Evolutionary conservation across 2,329 filamentous ascomycete species (phyloP).

Genomic region (Diaporthe citrichinensis): DNA sequence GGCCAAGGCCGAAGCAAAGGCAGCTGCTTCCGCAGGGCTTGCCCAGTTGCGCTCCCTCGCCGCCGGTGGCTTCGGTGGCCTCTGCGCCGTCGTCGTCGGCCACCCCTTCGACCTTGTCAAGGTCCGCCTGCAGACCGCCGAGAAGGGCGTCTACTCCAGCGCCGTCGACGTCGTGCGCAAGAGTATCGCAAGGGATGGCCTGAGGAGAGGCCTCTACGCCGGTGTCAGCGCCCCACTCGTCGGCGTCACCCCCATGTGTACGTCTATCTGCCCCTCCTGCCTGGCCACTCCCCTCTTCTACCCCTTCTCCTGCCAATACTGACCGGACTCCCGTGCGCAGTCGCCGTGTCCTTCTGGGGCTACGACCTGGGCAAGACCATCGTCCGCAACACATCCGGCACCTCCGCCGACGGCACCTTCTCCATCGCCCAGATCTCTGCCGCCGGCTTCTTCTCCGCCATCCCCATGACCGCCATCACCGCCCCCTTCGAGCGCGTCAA

Average conservation of each 20-base stretch:
- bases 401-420: conserved; percentile 77
- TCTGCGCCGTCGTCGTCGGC: conserved; percentile 94
- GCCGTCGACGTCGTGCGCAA: conserved; percentile 93
- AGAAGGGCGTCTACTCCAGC: conserved; percentile 90
- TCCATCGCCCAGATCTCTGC: conserved; percentile 89
- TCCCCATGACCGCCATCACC: conserved; percentile 98
- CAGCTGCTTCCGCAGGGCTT: conserved; percentile 54
- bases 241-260: conserved; percentile 99
- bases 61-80: conserved; percentile 91
- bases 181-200: conserved; percentile 88
- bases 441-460: conserved; percentile 96
- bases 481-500: conserved; percentile 99
- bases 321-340: conserved; percentile 53
- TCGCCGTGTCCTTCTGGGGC: conserved; percentile 83
- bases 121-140: conserved; percentile 95
- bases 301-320: not conserved
- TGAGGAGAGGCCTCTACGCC: conserved; percentile 89
- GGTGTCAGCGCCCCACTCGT: conserved; percentile 95
- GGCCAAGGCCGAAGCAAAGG: conserved; percentile 60
- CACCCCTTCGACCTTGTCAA: conserved; percentile 99
- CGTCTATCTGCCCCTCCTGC: conserved; percentile 56
- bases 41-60: conserved; percentile 82
- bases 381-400: conserved; percentile 77
- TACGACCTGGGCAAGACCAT: conserved; percentile 96
- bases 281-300: not conserved